Base-by-base conservation (phyloP, 2,329 filamentous ascomycete genomes). In the Calonectria honghensis region DNA sequence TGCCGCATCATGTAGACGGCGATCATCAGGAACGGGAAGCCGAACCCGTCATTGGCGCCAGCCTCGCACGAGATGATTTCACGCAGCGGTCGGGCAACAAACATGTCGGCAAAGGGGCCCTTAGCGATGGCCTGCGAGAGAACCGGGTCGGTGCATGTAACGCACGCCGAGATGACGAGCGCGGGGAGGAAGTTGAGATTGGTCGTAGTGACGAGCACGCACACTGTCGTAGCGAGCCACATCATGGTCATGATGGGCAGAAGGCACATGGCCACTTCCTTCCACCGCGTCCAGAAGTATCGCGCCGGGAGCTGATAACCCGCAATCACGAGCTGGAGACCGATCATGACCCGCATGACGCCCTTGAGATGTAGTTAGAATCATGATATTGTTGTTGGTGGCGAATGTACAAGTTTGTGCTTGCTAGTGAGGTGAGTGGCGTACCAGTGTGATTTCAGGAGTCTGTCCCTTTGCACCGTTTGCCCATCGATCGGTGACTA, bases 51-150 rank as follows among this genome's bases (percentile, higher is more conserved):
- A 75, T 93, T 93, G 3, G 89, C 88, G 9, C 91, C 91, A 4
- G 90, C 91, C 75, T 93, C 91, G 1, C 91, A 87, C 0, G 91
- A 92, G 27, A 93, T 92, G 72, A 93, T 89, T 76, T 93, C 90
- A 35, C 91, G 87, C 5, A 93, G 84, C 4, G 88, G 86, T 1
- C 90, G 87, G 13, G 88, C 85, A 3, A 93, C 91, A 73, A 89
- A 93, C 73, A 91, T 92, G 78, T 93, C 91, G 0, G 91, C 87
- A 76, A 93, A 82, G 0, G 90, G 89, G 0, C 91, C 91, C 80
- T 93, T 93, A 24, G 91, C 91, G 20, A 93, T 87, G 32, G 90
- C 90, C 77, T 92, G 91, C 0, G 90, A 92, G 6, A 93, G 84
- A n/a, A 93, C 86, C 0, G 91, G 91, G 74, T 93, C 91, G 0